These are phyloP conservation scores for Narthecium ossifragum DNA, from an alignment of 106 monocot genomes.

Conservation along the genomic window DNA sequence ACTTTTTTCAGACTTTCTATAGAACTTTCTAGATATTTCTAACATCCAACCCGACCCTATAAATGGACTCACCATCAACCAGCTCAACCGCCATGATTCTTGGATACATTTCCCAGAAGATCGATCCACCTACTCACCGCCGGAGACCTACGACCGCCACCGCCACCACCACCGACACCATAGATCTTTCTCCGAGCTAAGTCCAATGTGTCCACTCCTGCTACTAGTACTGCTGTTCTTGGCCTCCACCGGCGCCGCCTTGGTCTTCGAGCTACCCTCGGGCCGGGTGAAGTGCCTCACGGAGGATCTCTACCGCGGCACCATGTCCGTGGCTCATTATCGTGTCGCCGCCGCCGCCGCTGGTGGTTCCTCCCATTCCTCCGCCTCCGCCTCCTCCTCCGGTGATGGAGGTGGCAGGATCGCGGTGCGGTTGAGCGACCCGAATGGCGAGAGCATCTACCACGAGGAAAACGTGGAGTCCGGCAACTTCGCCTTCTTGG, in stretches of 20 bases:
- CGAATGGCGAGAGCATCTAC: constrained; percentile 21
- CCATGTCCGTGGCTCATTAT: constrained; percentile 22
- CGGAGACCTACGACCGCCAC: not conserved
- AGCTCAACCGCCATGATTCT: no score
- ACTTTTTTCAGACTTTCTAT: no score
- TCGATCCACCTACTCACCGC: not conserved
- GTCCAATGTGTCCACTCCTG: not conserved
- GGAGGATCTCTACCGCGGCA: constrained; percentile 22
- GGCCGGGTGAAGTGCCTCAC: constrained; percentile 33
- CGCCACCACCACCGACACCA: no score
- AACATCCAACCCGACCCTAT: no score
- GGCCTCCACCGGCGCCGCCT: constrained; percentile 1
- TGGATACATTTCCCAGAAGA: no score
- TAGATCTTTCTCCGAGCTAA: not conserved
- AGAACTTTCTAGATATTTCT: no score
- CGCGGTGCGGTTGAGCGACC: constrained; percentile 18
- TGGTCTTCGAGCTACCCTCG: constrained; percentile 33
- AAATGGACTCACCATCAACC: no score
- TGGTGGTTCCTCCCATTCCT: no score
- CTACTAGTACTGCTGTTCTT: not conserved
- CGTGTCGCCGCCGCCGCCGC: constrained; percentile 10
- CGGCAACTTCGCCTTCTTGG: constrained; percentile 27
- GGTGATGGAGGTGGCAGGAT: not conserved
- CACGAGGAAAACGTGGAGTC: constrained; percentile 20
- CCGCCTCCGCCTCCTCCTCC: no score